Evolutionary conservation across 257 asterid species (phyloP), one percentile per base, ranked within the genome.

Genomic region (Anisodus tanguticus): DNA sequence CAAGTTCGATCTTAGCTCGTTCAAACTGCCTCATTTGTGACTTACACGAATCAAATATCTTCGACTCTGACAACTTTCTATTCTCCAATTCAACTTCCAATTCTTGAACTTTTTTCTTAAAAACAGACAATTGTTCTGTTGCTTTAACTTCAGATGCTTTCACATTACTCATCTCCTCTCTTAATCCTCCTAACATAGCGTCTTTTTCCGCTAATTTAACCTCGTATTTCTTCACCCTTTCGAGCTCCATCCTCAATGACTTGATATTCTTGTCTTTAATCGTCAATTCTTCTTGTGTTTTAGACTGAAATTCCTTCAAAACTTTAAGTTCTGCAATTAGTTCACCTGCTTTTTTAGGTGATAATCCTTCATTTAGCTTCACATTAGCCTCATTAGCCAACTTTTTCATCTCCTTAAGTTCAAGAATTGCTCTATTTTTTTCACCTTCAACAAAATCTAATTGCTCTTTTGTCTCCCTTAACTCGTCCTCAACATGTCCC

Each of bases 401-500:
- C 1, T 86, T 85, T 71, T 79, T 89, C 7, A 83, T 91, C 88
- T 85, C 91, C 83, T 47, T 81, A 47, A 85, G 87, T 55, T 93
- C 92, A 83, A 86, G 86, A 70, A 90, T 72, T 67, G 91, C 88
- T 74, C 74, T 87, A 47, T 85, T 49, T 57, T 88, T 90, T 70
- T 92, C 97, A 17, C 47, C 68, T 83, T 89, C 89, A 9, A 57
- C 79, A 8, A 70, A 86, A 51, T 79, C 76, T 3, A 88, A 59
- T 22, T 90, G 90, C 66, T 91, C 93, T 71, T 86, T 88, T 4
- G 93, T 86, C 88, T 87, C 69, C 86, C 85, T 86, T 8, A 90
- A 80, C 85, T 94, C 98, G 86, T 89, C 91, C 84, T 92, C 94
- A 54, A 88, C 83, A 85, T 88, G 91, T 78, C 89, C 91, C 88